Conservation (phyloP, 2,329 filamentous ascomycete genomes). For the Beauveria asiatica region DNA sequence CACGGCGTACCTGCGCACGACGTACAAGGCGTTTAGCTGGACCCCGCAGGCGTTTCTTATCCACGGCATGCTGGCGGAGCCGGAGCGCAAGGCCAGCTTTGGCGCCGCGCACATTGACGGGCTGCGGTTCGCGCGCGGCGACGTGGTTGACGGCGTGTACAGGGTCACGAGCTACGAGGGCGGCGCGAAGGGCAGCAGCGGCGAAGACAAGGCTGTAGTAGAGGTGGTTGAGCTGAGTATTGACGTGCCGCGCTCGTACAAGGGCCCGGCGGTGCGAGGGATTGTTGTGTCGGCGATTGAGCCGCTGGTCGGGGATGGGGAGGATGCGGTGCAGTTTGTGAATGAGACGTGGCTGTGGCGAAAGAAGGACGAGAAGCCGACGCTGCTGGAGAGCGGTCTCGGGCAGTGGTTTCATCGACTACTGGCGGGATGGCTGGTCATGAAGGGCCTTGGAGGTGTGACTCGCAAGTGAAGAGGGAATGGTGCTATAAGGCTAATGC, state of each 20-base stretch:
- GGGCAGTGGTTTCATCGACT: conserved; percentile 24
- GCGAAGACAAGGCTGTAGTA: conserved; percentile 17
- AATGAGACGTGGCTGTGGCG: conserved; percentile 35
- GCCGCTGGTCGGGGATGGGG: not conserved
- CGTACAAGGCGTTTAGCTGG: conserved; percentile 24
- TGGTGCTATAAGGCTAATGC: not conserved
- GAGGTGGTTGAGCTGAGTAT: conserved; percentile 22
- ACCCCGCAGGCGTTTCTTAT: conserved; percentile 25
- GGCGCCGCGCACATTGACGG: conserved; percentile 16
- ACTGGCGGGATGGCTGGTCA: conserved; percentile 21
- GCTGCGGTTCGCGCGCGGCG: conserved; percentile 18
- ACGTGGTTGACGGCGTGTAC: conserved; percentile 26
- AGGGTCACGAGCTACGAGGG: conserved; percentile 18
- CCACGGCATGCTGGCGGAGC: conserved; percentile 17
- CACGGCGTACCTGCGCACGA: conserved; percentile 19
- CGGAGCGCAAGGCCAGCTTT: conserved; percentile 17
- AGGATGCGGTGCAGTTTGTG: conserved; percentile 21
- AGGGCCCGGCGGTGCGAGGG: conserved; percentile 11
- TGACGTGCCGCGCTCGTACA: conserved; percentile 17
- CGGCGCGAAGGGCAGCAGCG: conserved; percentile 8
- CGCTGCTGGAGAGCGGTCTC: conserved; percentile 21
- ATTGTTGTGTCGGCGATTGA: conserved; percentile 12
- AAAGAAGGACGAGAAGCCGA: conserved; percentile 18
- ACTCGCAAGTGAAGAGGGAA: not conserved
- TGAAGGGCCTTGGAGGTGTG: conserved; percentile 16